Percentiles rank a stretch among this genome's conserved stretches.
phyloP scores from a whole-genome alignment of 179 eudicot species.

The Pouteria campechiana region DNA sequence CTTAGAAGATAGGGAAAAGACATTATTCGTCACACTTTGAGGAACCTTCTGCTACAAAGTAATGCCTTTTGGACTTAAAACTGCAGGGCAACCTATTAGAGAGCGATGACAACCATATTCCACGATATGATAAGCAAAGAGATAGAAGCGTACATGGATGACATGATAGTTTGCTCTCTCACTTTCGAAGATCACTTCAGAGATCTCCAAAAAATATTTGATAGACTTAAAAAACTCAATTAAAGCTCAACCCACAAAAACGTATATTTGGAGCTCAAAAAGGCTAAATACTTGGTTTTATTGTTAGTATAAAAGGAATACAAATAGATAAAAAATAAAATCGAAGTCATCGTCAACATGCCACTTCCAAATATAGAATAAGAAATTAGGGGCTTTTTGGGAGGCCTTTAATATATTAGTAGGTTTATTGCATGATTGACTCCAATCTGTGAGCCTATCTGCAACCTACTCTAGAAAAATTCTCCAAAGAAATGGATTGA shows the following conservation, averaged over 20 bases:
- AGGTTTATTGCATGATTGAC: background rate
- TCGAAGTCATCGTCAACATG: background rate
- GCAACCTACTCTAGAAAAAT: background rate
- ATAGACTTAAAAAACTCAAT: background rate
- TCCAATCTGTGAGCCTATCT: background rate
- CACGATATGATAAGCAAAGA: background rate
- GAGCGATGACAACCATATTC: background rate
- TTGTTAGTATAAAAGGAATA: background rate
- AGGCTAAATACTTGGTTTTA: background rate
- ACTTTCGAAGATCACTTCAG: background rate
- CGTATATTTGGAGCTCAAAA: background rate
- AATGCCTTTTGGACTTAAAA: background rate
- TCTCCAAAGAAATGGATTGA: background rate
- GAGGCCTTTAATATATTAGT: background rate
- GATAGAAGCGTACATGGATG: background rate
- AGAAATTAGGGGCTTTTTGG: background rate
- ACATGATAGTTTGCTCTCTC: background rate
- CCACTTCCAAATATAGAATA: background rate
- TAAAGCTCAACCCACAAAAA: background rate
- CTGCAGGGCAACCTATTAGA: background rate
- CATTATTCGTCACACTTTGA: background rate
- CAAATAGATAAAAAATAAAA: background rate
- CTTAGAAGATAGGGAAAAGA: too few relatives aligned
- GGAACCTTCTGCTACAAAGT: background rate
- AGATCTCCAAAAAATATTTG: background rate